Base-by-base conservation (phyloP, 768 basidiomycete genomes). In the Mycena capillaripes region DNA sequence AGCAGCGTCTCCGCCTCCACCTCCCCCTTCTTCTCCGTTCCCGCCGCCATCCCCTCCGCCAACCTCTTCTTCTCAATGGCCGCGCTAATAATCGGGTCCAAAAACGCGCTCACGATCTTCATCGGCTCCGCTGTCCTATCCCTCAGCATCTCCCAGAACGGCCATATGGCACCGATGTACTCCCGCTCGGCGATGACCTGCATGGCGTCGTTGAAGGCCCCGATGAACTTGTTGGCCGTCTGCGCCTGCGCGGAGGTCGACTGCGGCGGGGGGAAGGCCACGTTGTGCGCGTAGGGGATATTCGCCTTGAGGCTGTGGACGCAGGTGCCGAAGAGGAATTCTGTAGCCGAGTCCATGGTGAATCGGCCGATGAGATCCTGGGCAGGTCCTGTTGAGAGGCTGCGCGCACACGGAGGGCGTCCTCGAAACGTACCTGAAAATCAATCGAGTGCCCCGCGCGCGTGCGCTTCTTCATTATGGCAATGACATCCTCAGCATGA, bases 261-360 rank as follows among this genome's bases (percentile, higher is more conserved):
- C 69, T 75, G 42, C 66, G 50, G 42, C 73, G 74, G 40, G 68
- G 74, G n/a, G 75, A 74, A 29, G 77, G 70, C 4, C 81, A 79
- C 70, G 60, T 80, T 73, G 59, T 79, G 62, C 2, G 89, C 88
- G 72, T 89, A 89, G 4, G 89, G 84, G 4, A 91, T 82, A 10
- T 83, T 84, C 0, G 84, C 86, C 2, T 82, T 81, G 25, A 90
- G 87, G 4, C 87, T 87, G 58, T 79, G 76, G 25, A 89, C 85
- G 60, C 86, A 82, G 40, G 85, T 78, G 36, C 85, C 87, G 69
- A 91, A 90, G 30, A 91, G 84, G 73, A 90, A 91, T 55, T 90
- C 88, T 0, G 89, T 86, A 2, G 89, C 90, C 0, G 88, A 88
- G 78, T 91, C 90, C 65, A 91, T 81, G 0, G 90, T 91, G 78